phyloP scores from a whole-genome alignment of 441 rosid genomes.

The Erodium chrysanthum region DNA sequence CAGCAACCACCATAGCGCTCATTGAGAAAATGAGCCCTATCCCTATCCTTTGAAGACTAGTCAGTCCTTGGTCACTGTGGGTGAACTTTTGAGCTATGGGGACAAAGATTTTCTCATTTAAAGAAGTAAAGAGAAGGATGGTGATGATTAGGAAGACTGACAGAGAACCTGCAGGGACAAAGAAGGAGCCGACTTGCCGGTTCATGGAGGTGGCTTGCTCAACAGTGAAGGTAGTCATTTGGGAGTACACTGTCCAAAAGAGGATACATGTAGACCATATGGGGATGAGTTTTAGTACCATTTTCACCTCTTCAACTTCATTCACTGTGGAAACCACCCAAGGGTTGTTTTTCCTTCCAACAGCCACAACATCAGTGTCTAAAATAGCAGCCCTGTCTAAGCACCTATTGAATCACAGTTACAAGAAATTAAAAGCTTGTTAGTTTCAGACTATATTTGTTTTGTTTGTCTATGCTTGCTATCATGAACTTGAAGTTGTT shows the following conservation, averaged over 20 bases:
- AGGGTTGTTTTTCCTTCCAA: constrained; percentile 28
- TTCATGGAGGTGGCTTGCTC: constrained; percentile 75
- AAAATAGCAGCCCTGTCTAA: constrained; percentile 73
- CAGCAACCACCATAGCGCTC: constrained; percentile 58
- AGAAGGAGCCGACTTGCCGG: constrained; percentile 42
- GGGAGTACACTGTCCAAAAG: constrained; percentile 84
- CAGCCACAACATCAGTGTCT: constrained; percentile 19
- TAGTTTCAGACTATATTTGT: background rate
- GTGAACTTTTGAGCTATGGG: constrained; percentile 57
- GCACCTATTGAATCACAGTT: constrained; percentile 30
- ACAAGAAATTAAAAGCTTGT: background rate
- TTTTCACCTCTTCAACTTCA: constrained; percentile 79
- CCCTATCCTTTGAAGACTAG: constrained; percentile 74
- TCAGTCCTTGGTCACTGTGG: constrained; percentile 50
- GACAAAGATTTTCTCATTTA: constrained; percentile 59
- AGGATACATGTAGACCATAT: constrained; percentile 82
- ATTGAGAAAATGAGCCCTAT: constrained; percentile 58
- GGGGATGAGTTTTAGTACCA: constrained; percentile 57
- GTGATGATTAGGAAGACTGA: constrained; percentile 51
- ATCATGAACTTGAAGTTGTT: background rate
- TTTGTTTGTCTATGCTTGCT: background rate
- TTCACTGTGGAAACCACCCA: constrained; percentile 61
- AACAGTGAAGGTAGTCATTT: constrained; percentile 77
- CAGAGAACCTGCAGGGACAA: constrained; percentile 54
- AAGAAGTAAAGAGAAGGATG: constrained; percentile 71